phyloP scores from a whole-genome alignment of 345 rosid genomes.

The Eutrema japonicum region DNA sequence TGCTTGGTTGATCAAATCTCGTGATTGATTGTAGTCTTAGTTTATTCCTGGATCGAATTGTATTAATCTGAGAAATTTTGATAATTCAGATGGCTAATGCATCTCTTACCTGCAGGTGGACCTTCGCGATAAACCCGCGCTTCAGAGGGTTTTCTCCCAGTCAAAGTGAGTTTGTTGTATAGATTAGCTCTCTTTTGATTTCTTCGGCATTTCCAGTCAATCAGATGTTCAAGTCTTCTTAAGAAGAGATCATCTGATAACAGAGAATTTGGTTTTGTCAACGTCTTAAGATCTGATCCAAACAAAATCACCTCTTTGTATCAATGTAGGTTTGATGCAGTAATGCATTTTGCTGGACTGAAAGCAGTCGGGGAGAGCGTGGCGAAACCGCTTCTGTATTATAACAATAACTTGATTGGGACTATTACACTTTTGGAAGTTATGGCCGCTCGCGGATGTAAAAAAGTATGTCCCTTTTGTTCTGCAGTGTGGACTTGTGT shows the following conservation, averaged over 20 bases:
- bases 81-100: slow-evolving; percentile 22
- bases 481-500: slow-evolving; percentile 20
- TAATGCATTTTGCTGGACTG: slow-evolving; percentile 97
- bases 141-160: slow-evolving; percentile 65
- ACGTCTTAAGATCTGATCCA: slow-evolving; percentile 33
- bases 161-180: slow-evolving; percentile 57
- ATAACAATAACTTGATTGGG: slow-evolving; percentile 83
- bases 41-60: slow-evolving; percentile 31
- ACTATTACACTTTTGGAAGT: slow-evolving; percentile 87
- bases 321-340: slow-evolving; percentile 84
- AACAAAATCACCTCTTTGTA: neutral
- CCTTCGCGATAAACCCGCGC: slow-evolving; percentile 82
- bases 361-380: slow-evolving; percentile 99
- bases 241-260: neutral
- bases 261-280: neutral
- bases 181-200: neutral
- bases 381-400: slow-evolving; percentile 78
- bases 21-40: neutral
- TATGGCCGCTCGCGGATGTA: slow-evolving; percentile 84
- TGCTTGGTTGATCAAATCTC: neutral
- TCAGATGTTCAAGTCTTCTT: neutral
- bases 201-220: slow-evolving; percentile 5
- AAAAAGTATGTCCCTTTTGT: slow-evolving; percentile 59
- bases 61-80: slow-evolving; percentile 17
- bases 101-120: slow-evolving; percentile 65